Evolutionary conservation across 768 basidiomycete genomes (phyloP).

Genomic region (Tulasnella calospora): DNA sequence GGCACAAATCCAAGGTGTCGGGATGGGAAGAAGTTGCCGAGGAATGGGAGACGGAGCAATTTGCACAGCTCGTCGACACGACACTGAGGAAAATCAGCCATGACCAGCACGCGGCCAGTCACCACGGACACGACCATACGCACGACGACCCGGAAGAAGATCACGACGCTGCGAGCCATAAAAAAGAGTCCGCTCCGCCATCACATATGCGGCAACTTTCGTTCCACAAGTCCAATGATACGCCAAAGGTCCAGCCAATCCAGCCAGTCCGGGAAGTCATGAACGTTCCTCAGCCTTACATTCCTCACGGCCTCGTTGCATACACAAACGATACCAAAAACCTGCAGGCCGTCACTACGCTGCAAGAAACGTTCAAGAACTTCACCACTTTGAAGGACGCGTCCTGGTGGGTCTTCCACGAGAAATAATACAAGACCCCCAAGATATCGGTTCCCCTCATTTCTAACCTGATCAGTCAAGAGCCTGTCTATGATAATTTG

Average conservation of each 20-base stretch:
- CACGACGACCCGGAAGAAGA: background rate
- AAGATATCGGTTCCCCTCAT: background rate
- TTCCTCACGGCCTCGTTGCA: background rate
- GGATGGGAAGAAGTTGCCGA: background rate
- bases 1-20: background rate
- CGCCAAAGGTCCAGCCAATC: background rate
- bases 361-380: background rate
- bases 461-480: background rate
- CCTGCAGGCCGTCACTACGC: background rate
- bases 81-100: background rate
- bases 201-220: background rate
- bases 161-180: background rate
- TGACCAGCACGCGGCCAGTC: background rate
- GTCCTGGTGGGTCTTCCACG: background rate
- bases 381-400: background rate
- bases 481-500: background rate
- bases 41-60: background rate
- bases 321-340: background rate
- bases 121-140: background rate
- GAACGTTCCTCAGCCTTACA: background rate
- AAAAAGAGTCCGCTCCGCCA: background rate
- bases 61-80: background rate
- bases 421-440: background rate
- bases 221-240: background rate
- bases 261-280: background rate